These are phyloP conservation scores for Miscanthus sacchariflorus DNA, from an alignment of 202 grass and related monocot species.

Conservation along the genomic window DNA sequence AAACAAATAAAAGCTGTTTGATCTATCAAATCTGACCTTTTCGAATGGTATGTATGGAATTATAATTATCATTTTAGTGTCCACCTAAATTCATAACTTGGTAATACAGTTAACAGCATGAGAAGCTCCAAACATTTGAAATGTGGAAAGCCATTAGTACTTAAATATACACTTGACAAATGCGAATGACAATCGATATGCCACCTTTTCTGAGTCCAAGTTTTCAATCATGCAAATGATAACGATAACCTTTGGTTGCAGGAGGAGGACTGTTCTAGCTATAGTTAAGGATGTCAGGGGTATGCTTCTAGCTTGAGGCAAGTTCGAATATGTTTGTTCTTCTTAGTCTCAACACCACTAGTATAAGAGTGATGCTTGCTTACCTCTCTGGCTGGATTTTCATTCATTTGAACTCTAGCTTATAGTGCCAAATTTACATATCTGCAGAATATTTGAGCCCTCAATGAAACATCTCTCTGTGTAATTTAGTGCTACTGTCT, in stretches of 20 bases:
- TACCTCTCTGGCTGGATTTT: conserved; percentile 9
- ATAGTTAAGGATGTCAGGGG: conserved; percentile 17
- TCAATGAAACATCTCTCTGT: conserved; percentile 25
- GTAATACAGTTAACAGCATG: background rate
- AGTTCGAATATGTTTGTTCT: conserved; percentile 19
- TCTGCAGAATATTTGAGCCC: conserved; percentile 27
- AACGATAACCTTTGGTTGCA: conserved; percentile 38
- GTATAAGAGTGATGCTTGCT: conserved; percentile 13
- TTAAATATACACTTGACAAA: background rate
- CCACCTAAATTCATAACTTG: background rate
- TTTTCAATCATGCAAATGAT: conserved; percentile 16
- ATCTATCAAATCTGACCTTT: background rate
- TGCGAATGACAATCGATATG: background rate
- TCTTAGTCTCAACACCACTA: conserved; percentile 15
- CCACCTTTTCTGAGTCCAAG: background rate
- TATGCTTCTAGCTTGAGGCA: conserved; percentile 34
- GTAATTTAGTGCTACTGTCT: conserved; percentile 1
- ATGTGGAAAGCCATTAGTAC: background rate
- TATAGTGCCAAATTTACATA: conserved; percentile 16
- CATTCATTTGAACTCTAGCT: conserved; percentile 20
- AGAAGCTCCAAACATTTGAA: conserved; percentile 25
- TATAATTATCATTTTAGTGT: background rate
- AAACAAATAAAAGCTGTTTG: background rate
- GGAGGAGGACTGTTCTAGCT: conserved; percentile 60
- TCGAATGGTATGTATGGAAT: background rate